These are phyloP conservation scores for Lepiota brunneoincarnata DNA, from an alignment of 768 basidiomycete genomes.

Conservation along the genomic window DNA sequence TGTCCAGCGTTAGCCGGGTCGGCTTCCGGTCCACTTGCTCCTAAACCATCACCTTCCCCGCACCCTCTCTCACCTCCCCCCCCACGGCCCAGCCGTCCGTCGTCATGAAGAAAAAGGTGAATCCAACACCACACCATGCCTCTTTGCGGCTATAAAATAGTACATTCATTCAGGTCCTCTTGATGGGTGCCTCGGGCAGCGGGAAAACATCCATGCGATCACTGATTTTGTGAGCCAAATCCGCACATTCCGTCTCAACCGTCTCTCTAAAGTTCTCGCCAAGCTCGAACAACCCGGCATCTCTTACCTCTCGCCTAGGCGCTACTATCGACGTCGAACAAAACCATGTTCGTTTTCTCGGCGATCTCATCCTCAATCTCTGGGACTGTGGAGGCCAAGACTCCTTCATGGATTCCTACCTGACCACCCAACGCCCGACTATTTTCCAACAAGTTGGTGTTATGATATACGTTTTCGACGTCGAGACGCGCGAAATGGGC, in stretches of 20 bases:
- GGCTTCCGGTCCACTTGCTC: slow-evolving; percentile 17
- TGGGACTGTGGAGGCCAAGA: slow-evolving; percentile 99
- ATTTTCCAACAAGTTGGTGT: slow-evolving; percentile 97
- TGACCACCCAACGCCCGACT: slow-evolving; percentile 86
- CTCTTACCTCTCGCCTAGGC: slow-evolving; percentile 85
- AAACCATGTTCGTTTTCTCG: slow-evolving; percentile 95
- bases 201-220: slow-evolving; percentile 98
- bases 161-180: slow-evolving; percentile 64
- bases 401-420: slow-evolving; percentile 96
- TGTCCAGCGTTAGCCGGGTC: slow-evolving; percentile 12
- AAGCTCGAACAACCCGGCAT: slow-evolving; percentile 93
- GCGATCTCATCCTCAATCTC: slow-evolving; percentile 91
- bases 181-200: slow-evolving; percentile 97
- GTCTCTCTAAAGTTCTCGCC: neutral
- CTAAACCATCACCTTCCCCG: slow-evolving; percentile 13
- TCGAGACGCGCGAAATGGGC: slow-evolving; percentile 78
- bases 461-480: slow-evolving; percentile 98
- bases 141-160: slow-evolving; percentile 17
- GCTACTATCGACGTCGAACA: slow-evolving; percentile 98
- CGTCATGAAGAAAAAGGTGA: slow-evolving; percentile 64
- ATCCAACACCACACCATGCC: slow-evolving; percentile 18
- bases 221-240: slow-evolving; percentile 87
- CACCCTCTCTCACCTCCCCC: slow-evolving; percentile 11
- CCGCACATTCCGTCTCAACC: slow-evolving; percentile 4
- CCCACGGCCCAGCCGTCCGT: slow-evolving; percentile 11